Conservation (phyloP, 176 grass and related monocot species). For the Thinopyrum elongatum region DNA sequence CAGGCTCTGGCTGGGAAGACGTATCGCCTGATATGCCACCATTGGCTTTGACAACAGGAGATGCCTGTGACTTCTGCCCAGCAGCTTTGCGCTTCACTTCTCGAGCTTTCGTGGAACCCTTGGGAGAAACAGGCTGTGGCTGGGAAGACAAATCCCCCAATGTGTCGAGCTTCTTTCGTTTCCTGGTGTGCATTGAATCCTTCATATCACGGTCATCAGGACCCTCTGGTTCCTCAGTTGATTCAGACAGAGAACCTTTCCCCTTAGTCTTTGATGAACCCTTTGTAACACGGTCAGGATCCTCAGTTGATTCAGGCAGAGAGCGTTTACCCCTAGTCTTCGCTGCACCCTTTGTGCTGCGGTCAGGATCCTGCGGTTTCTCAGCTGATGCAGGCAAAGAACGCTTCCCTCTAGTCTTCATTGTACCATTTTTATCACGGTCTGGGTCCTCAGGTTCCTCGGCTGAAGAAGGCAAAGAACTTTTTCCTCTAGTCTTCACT, state of each 20-base stretch:
- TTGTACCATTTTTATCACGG: background rate
- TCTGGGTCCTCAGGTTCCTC: background rate
- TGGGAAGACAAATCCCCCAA: conserved; percentile 65
- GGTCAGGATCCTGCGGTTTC: background rate
- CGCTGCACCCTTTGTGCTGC: background rate
- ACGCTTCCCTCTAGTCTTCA: conserved; percentile 21
- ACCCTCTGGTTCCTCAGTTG: background rate
- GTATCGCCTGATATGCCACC: conserved; percentile 30
- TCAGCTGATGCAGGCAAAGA: conserved; percentile 5
- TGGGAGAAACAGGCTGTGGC: conserved; percentile 26
- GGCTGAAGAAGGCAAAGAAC: background rate
- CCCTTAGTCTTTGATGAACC: background rate
- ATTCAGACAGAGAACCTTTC: background rate
- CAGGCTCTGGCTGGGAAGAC: conserved; percentile 31
- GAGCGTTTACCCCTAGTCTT: conserved; percentile 25
- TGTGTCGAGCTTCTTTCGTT: conserved; percentile 64
- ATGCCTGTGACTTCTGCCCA: conserved; percentile 22
- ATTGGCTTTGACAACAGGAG: conserved; percentile 30
- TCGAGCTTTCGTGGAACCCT: conserved; percentile 39
- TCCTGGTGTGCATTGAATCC: conserved; percentile 29
- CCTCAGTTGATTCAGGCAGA: conserved; percentile 6
- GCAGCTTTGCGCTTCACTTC: conserved; percentile 36
- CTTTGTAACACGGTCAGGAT: background rate
- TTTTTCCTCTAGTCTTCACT: background rate
- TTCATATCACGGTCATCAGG: background rate